Base-by-base conservation (phyloP, 2,329 filamentous ascomycete genomes). In the Madurella fahalii region DNA sequence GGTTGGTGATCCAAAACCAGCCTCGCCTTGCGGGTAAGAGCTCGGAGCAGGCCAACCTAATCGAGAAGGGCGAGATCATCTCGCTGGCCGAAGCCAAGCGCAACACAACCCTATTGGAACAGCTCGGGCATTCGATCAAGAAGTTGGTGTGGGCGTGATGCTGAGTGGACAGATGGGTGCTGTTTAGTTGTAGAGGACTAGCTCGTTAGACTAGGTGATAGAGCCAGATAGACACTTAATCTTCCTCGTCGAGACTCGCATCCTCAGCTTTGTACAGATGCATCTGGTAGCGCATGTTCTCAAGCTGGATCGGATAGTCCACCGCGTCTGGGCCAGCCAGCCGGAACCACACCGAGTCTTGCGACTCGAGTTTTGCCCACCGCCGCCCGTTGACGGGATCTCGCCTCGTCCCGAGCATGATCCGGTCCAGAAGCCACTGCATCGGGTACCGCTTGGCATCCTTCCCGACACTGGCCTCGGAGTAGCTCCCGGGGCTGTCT, bases 211-310 rank as follows among this genome's bases (percentile, higher is more conserved):
- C 4, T 43, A 13, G 16, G 25, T 31, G 16, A 41, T 43, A 12
- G 12, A 37, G 13, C 18, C 44, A 13, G 17, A 49, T 41, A 56
- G 15, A 25, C 15, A 39, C 40, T 9, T 13, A 34, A 37, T 52
- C 52, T 18, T 53, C 43, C 15, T 52, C 50, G 3, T 46, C 45
- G 8, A 17, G 15, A 32, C 7, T 47, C 43, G 43, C 57, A 57
- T 40, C 68, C 31, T 61, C 54, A 4, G 54, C 69, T 25, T 74
- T 73, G 61, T 96, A 97, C 15, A 96, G 68, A 74, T 96, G 91
- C 63, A 96, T 77, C 71, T 97, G 93, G 71, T 93, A 96, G 45
- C 92, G 84, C 92, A 96, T 96, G 68, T 96, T 90, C 74, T 97
- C 93, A 67, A 97, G 72, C 49, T 85, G 80, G 64, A 96, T 90